Evolutionary conservation across 495 filamentous ascomycete species (phyloP), one percentile per base, ranked within the genome.

Genomic region (Diplogelasinospora grovesii): DNA sequence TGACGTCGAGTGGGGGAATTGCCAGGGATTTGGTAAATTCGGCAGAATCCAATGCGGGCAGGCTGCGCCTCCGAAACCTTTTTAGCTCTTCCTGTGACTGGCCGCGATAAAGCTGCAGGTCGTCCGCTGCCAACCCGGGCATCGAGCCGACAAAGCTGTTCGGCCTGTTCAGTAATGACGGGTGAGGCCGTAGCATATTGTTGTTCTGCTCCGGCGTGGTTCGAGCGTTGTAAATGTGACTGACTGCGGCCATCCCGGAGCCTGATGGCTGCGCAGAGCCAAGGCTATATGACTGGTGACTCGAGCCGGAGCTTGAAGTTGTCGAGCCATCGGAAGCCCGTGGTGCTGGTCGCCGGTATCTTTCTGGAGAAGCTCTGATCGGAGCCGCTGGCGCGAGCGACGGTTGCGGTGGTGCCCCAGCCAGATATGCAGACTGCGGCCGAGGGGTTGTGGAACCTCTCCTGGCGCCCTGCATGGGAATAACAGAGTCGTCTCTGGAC

Each of bases 41-140:
- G 44, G 64, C 59, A 50, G 78, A 76, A 64, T 92, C 86, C 52
- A 94, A 74, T 33, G 77, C 84, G 40, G 85, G 84, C 69, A 89
- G 75, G 57, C 89, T 95, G 39, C 88, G 75, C 52, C 89, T 77
- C 46, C 89, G 71, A 64, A 88, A 85, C 46, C 83, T 75, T 59
- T 85, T 85, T 8, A 82, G 76, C 35, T 79, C 68, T 33, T 90
- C 86, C 13, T 74, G 66, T 23, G 60, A 30, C 10, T 59, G 50
- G 23, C 61, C 66, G 29, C 61, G 66, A 25, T 67, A 54, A 28
- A 79, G 48, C 25, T 62, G 66, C 56, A 73, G 69, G 44, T 81
- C 77, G 54, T 81, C 77, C 40, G 66, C 51, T 36, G 68, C 57
- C 19, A 62, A 51, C 24, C 59, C 59, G 10, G 58, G 39, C 32